Evolutionary conservation across 2,329 filamentous ascomycete genomes (phyloP).

Genomic region (Alternaria burnsii): DNA sequence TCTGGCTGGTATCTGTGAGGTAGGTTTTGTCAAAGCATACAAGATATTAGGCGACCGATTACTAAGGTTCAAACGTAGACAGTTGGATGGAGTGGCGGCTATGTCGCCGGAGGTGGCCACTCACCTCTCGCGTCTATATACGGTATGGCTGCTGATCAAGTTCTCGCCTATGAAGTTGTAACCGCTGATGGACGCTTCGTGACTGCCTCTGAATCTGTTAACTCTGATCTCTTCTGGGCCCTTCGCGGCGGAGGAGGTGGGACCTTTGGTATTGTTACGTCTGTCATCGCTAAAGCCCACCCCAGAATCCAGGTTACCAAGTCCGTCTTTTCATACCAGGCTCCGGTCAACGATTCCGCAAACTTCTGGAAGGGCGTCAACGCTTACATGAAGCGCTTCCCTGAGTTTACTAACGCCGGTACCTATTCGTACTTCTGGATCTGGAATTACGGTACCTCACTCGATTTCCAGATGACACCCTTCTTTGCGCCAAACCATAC

Average conservation of each 20-base stretch:
- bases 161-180: constrained; percentile 36
- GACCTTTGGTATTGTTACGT: constrained; percentile 32
- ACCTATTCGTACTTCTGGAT: constrained; percentile 34
- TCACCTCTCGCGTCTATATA: constrained; percentile 22
- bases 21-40: constrained; percentile 30
- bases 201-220: constrained; percentile 26
- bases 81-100: constrained; percentile 26
- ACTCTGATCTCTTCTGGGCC: constrained; percentile 30
- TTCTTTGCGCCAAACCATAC: constrained; percentile 28
- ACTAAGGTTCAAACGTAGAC: constrained; percentile 30
- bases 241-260: constrained; percentile 30
- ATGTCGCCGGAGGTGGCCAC: constrained; percentile 35
- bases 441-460: constrained; percentile 13
- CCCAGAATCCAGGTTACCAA: constrained; percentile 31
- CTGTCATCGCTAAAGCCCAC: constrained; percentile 27
- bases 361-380: constrained; percentile 34
- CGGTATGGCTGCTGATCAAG: constrained; percentile 38
- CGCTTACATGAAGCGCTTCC: constrained; percentile 24
- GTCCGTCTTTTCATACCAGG: constrained; percentile 37
- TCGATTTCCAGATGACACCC: constrained; percentile 27
- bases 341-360: constrained; percentile 19
- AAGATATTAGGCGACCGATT: background rate
- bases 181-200: constrained; percentile 33
- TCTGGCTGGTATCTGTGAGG: constrained; percentile 20
- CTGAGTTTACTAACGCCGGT: constrained; percentile 21